Evolutionary conservation across 257 asterid genomes (phyloP).

Genomic region (Ophiorrhiza pumila): DNA sequence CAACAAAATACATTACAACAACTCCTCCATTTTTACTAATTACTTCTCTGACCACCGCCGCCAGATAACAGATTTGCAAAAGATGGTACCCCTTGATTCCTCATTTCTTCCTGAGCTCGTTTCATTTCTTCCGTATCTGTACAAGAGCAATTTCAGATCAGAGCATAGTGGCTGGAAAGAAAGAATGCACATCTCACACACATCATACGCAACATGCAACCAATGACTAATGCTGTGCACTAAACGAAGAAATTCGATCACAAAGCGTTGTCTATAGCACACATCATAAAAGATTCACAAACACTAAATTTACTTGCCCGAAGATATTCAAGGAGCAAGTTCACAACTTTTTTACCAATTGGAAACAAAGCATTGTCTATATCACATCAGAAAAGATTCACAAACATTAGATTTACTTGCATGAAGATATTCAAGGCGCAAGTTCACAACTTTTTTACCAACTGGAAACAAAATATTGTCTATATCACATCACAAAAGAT

Average conservation of each 20-base stretch:
- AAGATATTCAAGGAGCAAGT: not conserved
- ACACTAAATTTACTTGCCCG: not conserved
- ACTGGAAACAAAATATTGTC: not conserved
- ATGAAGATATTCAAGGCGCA: not conserved
- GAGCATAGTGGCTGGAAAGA: not conserved
- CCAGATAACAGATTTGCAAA: constrained; percentile 70
- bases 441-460: not conserved
- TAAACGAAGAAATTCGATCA: too few relatives aligned
- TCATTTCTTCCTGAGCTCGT: constrained; percentile 98
- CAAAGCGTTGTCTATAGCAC: not conserved
- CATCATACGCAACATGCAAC: not conserved
- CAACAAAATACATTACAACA: too few relatives aligned
- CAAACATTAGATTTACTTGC: not conserved
- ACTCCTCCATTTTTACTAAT: too few relatives aligned
- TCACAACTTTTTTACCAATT: not conserved
- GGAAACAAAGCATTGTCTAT: not conserved
- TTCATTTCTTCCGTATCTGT: constrained; percentile 91
- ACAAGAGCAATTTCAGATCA: constrained; percentile 2
- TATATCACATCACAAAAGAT: not conserved
- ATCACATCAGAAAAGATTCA: not conserved
- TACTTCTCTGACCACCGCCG: constrained; percentile 81
- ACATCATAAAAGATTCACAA: too few relatives aligned
- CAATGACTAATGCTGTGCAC: too few relatives aligned
- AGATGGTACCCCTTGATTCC: constrained; percentile 88
- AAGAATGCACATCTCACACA: not conserved